Base-by-base conservation (phyloP, 805 yeast species). In the Saccharomycopsis fibuligera region DNA sequence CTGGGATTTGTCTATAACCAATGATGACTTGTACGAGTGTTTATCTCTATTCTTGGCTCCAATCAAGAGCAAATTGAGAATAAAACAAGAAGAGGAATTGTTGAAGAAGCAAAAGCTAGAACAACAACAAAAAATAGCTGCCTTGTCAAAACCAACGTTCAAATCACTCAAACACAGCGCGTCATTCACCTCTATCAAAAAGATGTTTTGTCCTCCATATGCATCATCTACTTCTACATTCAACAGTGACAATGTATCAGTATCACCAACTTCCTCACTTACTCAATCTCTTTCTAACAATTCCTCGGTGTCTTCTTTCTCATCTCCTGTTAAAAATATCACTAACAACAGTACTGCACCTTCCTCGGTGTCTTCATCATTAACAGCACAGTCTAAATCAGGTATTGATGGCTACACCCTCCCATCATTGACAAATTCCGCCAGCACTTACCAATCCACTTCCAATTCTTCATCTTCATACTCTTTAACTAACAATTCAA, bases 31-130 rank as follows among this genome's bases (percentile, higher is more conserved):
- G 50, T 69, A 78, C 50, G 68, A 71, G 42, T 82, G 81, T 35
- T 72, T 91, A 49, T 79, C 81, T 53, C 83, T 83, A 24, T 84
- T 91, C 68, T 70, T 88, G 49, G 76, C 76, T 22, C 85, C 89
- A 45, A 88, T 91, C 67, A 86, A 83, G 67, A 66, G 54, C 43
- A 71, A 69, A 49, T 52, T 69, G 41, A 66, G 60, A 54, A 57
- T 48, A 23, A 43, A 48, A 38, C 33, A 51, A 24, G 41, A 45
- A 35, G 48, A 53, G 35, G 54, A 50, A 23, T 9, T 23, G 21
- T 24, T 40, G 23, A 19, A 37, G 33, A 52, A 49, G 38, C 45
- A 41, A 39, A 42, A 48, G 31, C 25, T 44, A 8, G 48, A 45
- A 44, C 44, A 52, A 27, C 48, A 52, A 16, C 23, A 41, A 43